phyloP scores from a whole-genome alignment of 768 basidiomycete species.

The Candolleomyces eurysporus region DNA sequence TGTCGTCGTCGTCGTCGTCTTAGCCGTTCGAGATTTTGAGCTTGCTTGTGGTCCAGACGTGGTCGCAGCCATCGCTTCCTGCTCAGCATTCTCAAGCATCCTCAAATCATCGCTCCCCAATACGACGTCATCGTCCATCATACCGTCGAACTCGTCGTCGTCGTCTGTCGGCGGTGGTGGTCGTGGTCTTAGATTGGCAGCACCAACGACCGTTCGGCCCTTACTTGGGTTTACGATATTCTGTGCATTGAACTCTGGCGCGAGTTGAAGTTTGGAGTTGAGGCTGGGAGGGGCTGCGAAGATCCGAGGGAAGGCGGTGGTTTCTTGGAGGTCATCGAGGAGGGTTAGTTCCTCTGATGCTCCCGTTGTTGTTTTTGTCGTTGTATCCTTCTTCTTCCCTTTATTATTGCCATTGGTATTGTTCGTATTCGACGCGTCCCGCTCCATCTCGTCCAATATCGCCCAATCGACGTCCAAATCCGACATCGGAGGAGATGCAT shows the following conservation, averaged over 20 bases:
- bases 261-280: background rate
- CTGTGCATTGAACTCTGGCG: background rate
- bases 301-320: background rate
- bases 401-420: background rate
- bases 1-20: background rate
- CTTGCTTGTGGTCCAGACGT: background rate
- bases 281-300: background rate
- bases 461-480: background rate
- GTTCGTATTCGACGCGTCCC: background rate
- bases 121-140: background rate
- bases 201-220: too few species aligned
- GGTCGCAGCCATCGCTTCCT: background rate
- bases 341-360: background rate
- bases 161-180: background rate
- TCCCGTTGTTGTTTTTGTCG: too few species aligned
- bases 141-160: background rate
- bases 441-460: conserved; percentile 1
- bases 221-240: background rate
- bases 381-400: too few species aligned
- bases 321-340: background rate
- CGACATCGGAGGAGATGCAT: background rate
- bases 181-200: background rate
- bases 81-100: background rate
- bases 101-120: conserved; percentile 5
- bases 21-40: background rate